Conservation (phyloP, 2,329 filamentous ascomycete species). For the Blastomyces percursus region DNA sequence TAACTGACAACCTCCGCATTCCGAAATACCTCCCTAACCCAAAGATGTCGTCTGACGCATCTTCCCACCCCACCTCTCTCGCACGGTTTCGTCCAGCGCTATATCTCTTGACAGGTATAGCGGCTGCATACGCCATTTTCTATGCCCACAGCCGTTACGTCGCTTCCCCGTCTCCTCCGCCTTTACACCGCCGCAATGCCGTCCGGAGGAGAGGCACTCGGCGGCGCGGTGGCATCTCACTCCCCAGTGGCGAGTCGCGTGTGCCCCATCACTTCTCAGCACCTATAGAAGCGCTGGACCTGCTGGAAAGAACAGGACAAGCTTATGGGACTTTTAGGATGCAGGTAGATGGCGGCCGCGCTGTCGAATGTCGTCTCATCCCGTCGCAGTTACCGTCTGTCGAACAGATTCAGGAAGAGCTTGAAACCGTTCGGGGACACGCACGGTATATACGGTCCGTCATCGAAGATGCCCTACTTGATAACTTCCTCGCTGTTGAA, state of each 20-base stretch:
- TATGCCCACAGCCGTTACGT: constrained; percentile 28
- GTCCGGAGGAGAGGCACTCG: constrained; percentile 23
- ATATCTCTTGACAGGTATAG: constrained; percentile 33
- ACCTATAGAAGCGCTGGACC: constrained; percentile 31
- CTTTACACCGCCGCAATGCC: constrained; percentile 31
- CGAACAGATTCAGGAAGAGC: constrained; percentile 33
- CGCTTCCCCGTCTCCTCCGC: constrained; percentile 17
- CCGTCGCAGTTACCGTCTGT: constrained; percentile 33
- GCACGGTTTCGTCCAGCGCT: constrained; percentile 32
- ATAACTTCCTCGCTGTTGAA: constrained; percentile 33
- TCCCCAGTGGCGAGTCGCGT: constrained; percentile 10
- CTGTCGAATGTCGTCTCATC: constrained; percentile 33
- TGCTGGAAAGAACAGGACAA: constrained; percentile 31
- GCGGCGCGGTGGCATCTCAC: constrained; percentile 12
- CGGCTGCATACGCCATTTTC: constrained; percentile 33
- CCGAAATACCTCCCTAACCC: background rate
- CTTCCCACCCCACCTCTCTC: constrained; percentile 23
- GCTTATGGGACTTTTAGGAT: constrained; percentile 35
- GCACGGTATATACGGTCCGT: constrained; percentile 33
- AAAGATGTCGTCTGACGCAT: constrained; percentile 18
- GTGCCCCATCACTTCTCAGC: constrained; percentile 10
- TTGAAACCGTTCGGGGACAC: constrained; percentile 28
- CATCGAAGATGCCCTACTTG: constrained; percentile 36
- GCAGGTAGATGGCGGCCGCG: constrained; percentile 32
- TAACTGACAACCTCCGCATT: background rate